Evolutionary conservation across 176 grass and related monocot genomes (phyloP), one percentile per base, ranked within the genome.

Genomic region (Cymbopogon citratus): DNA sequence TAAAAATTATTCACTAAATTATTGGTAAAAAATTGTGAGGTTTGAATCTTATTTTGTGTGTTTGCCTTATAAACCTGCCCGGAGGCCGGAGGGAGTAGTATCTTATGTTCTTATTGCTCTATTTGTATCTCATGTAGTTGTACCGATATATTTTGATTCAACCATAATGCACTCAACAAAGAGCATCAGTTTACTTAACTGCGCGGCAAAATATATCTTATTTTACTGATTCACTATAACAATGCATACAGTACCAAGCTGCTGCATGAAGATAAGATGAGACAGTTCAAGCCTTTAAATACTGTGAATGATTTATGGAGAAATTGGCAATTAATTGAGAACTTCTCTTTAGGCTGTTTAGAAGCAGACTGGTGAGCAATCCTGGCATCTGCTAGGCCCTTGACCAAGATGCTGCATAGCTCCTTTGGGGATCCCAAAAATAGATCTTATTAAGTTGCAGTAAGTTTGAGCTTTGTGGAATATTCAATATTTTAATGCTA

Each of bases 331-430:
- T 52, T 29, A 35, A 40, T 39, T 49, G 19, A 71, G 3, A 62
- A 62, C 27, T 60, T 71, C 81, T 68, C 25, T 77, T 41, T 43
- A 18, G 27, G 39, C 9, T 77, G 36, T 82, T 78, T 71, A 78
- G 10, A 51, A 63, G 28, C 28, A 63, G 13, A 48, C 28, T 35
- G 39, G 36, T 10, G 21, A 13, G 48, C 40, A 48, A 21, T 40
- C 74, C 35, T 40, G 64, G 38, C n/a, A 38, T 78, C 66, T 19
- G 27, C 38, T 16, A 73, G 19, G 83, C 10, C 18, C 25, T 44
- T 61, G 66, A 81, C 26, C 10, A 34, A 27, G 18, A 44, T 73
- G 51, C 68, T 34, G 10, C 38, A 46, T 40, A 63, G 26, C 15
- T 81, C 48, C 49, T 23, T 81, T n/a, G 14, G 31, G 36, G 36